Base-by-base conservation (phyloP, 306 rosid species). In the Cucumis cinereus region DNA sequence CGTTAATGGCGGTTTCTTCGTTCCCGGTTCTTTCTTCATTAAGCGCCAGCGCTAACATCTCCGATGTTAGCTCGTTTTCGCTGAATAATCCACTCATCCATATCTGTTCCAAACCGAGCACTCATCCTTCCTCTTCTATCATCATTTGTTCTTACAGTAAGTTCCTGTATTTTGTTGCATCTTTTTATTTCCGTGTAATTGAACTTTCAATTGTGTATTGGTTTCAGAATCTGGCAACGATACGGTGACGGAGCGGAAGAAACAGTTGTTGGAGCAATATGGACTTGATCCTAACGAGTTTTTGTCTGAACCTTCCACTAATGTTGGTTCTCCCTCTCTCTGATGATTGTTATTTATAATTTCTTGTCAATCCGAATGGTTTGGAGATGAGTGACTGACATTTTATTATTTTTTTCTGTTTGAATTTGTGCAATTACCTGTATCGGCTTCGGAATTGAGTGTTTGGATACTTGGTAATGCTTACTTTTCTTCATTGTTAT, bases 201-300 rank as follows among this genome's bases (percentile, higher is more conserved):
- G 33, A 79, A 14, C 26, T 11, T 47, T 16, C 45, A 24, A 8
- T 61, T 79, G 16, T 33, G 4, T 23, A 16, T 61, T 74, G 57
- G 17, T 75, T 81, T 45, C 43, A 88, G 91, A 90, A 81, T 81
- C 87, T 19, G 85, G 75, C 49, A 85, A 84, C 74, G 85, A 86
- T 74, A 71, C 89, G 83, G 85, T 84, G 30, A 85, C 78, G 26
- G 84, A 83, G 74, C 86, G 87, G 62, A 89, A 86, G 85, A 87
- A 77, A 77, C 35, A 85, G 78, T 84, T 95, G 77, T 85, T 89
- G 83, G 97, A 95, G 85, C 81, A 72, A 49, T 92, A 92, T 76
- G 98, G 98, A 75, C 87, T 90, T 61, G 88, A 95, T 80, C 95
- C 99, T 47, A 91, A 89, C 53, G 96, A 83, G 52, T 72, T 78